phyloP scores from a whole-genome alignment of 768 basidiomycete genomes.

The Tricholoma saponaceum region DNA sequence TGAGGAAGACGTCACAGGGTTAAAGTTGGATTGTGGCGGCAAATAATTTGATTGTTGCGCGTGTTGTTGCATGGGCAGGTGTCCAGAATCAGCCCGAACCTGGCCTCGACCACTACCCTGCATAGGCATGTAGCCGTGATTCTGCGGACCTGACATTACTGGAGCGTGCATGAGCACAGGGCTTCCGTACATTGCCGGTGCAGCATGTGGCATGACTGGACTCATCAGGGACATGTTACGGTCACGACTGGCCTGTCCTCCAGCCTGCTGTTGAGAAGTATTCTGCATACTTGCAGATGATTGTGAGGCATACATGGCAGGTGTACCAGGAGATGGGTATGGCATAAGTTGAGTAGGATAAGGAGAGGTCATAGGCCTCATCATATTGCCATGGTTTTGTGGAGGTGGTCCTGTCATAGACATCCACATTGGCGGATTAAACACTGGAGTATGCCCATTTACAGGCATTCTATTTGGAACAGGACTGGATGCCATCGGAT shows the following conservation, averaged over 20 bases:
- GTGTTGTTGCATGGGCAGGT: constrained; percentile 39
- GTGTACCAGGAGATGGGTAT: constrained; percentile 53
- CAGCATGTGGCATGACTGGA: constrained; percentile 65
- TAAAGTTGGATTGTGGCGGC: constrained; percentile 36
- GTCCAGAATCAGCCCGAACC: constrained; percentile 43
- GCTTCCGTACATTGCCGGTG: constrained; percentile 61
- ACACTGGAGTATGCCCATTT: constrained; percentile 59
- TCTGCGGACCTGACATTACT: constrained; percentile 37
- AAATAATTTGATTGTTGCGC: constrained; percentile 25
- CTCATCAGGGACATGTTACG: constrained; percentile 63
- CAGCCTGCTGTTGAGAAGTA: constrained; percentile 31
- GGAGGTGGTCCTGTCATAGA: constrained; percentile 41
- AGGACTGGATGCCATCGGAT: constrained; percentile 56
- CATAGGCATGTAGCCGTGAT: constrained; percentile 43
- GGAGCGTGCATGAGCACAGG: constrained; percentile 68
- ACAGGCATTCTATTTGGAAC: constrained; percentile 57
- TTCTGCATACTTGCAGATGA: constrained; percentile 40
- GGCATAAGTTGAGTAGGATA: constrained; percentile 63
- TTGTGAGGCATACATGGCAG: constrained; percentile 47
- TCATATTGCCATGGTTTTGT: constrained; percentile 46
- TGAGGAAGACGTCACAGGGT: constrained; percentile 33
- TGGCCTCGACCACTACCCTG: constrained; percentile 44
- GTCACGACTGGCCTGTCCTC: constrained; percentile 36
- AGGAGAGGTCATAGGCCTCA: constrained; percentile 57
- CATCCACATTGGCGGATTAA: constrained; percentile 66